Conservation (phyloP, 768 basidiomycete species). For the Porpolomopsis calyptriformis region DNA sequence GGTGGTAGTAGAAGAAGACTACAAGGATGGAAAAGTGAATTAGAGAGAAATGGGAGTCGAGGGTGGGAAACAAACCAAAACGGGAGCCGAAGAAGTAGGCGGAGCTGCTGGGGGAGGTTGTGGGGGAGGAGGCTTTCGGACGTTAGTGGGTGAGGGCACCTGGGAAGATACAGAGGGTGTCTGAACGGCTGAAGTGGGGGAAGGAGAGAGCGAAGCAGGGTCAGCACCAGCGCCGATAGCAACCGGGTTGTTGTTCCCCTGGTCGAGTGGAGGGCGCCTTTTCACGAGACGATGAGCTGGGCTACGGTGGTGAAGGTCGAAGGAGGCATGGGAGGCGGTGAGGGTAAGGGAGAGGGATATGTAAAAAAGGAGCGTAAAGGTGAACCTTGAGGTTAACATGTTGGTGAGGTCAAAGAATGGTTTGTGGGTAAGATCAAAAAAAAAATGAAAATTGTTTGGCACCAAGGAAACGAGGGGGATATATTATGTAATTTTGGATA, state of each 20-base stretch:
- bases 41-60: slow-evolving; percentile 6
- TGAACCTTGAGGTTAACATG: slow-evolving; percentile 44
- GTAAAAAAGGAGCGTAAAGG: slow-evolving; percentile 56
- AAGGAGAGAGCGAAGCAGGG: slow-evolving; percentile 8
- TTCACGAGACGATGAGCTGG: slow-evolving; percentile 56
- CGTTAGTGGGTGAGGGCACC: slow-evolving; percentile 1
- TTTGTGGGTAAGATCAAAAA: too few relatives aligned
- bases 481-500: too few relatives aligned
- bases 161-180: slow-evolving; percentile 8
- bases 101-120: too few relatives aligned
- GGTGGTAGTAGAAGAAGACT: slow-evolving; percentile 4
- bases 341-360: slow-evolving; percentile 38
- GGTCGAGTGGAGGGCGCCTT: slow-evolving; percentile 39
- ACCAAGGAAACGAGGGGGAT: too few relatives aligned
- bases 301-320: slow-evolving; percentile 36
- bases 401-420: background rate
- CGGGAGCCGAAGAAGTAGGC: too few relatives aligned
- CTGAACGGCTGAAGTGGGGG: too few relatives aligned
- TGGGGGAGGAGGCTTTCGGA: too few relatives aligned
- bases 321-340: slow-evolving; percentile 35
- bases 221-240: slow-evolving; percentile 27
- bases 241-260: too few relatives aligned
- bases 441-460: too few relatives aligned
- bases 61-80: too few relatives aligned
- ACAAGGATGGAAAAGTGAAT: background rate